Evolutionary conservation across 176 grass and related monocot genomes (phyloP).

Genomic region (Pontederia paniculata): DNA sequence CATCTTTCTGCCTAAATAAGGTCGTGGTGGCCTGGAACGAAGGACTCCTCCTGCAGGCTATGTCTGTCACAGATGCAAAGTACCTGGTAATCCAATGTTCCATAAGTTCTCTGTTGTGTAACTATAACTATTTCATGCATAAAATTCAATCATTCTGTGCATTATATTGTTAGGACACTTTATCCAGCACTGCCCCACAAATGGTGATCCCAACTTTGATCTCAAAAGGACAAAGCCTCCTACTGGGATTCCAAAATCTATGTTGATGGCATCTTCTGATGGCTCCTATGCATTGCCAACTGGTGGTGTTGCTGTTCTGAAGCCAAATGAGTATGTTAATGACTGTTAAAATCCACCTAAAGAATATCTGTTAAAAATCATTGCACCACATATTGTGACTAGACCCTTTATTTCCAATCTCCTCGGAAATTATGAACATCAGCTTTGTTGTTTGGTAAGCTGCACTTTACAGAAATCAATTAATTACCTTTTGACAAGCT

Average conservation of each 20-base stretch:
- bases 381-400: too few relatives aligned
- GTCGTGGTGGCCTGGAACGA: slow-evolving; percentile 55
- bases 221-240: slow-evolving; percentile 86
- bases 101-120: neutral
- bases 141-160: slow-evolving; percentile 7
- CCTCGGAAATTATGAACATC: too few relatives aligned
- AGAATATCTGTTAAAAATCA: too few relatives aligned
- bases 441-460: too few relatives aligned
- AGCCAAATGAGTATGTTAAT: slow-evolving; percentile 75
- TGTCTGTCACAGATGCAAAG: slow-evolving; percentile 96
- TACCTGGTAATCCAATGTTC: slow-evolving; percentile 42
- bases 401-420: too few relatives aligned
- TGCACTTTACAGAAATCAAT: neutral
- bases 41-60: slow-evolving; percentile 82
- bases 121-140: slow-evolving; percentile 6
- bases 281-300: slow-evolving; percentile 87
- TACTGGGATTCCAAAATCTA: slow-evolving; percentile 98
- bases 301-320: slow-evolving; percentile 89
- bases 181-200: slow-evolving; percentile 96
- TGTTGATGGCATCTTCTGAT: slow-evolving; percentile 91
- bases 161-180: slow-evolving; percentile 67
- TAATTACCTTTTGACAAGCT: neutral
- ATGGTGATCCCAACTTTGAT: slow-evolving; percentile 83
- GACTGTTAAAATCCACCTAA: too few relatives aligned
- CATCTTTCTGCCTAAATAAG: slow-evolving; percentile 36